Base-by-base conservation (phyloP, 441 rosid species). In the Erodium texanum region DNA sequence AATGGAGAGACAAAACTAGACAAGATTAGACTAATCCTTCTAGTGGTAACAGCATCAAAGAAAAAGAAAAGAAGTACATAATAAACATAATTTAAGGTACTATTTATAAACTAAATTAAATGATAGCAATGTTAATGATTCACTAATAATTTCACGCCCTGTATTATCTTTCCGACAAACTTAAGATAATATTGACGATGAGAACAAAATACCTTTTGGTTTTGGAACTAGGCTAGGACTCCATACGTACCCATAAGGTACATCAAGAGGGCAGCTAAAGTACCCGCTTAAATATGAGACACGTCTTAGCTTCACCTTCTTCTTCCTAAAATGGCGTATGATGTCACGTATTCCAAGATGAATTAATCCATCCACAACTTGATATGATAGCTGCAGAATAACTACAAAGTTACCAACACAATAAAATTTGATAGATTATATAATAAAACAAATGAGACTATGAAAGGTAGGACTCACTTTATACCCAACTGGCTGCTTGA, bases 331-430 rank as follows among this genome's bases (percentile, higher is more conserved):
- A 15, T 73, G 78, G 50, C 80, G 75, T 23, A 82, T 82, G 69
- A 82, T 75, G 70, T 82, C 85, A 69, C 81, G 76, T 56, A 82
- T 82, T 66, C 85, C 85, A 62, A 82, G 78, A 82, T 82, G 78
- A 65, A 82, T 68, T 65, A 82, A 64, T 11, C 75, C 74, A 59
- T 82, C 85, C n/a, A 82, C 85, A 75, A 82, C 78, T 70, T 82
- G 85, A 73, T 82, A 82, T 8, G 85, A 82, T 8, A 82, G 76
- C 85, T 82, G 78, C 76, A 68, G 56, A 18, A 45, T 23, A 66
- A 54, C 43, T 38, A 11, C 43, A 38, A 9, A 38, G 10, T 38
- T 38, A 38, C 43, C 14, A 8, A 38, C 63, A 59, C 32, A 22
- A 59, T 59, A 23, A 9, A 12, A 6, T 59, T 59, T 11, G n/a